Conservation (phyloP, 768 basidiomycete species). For the Harrya chromipes region DNA sequence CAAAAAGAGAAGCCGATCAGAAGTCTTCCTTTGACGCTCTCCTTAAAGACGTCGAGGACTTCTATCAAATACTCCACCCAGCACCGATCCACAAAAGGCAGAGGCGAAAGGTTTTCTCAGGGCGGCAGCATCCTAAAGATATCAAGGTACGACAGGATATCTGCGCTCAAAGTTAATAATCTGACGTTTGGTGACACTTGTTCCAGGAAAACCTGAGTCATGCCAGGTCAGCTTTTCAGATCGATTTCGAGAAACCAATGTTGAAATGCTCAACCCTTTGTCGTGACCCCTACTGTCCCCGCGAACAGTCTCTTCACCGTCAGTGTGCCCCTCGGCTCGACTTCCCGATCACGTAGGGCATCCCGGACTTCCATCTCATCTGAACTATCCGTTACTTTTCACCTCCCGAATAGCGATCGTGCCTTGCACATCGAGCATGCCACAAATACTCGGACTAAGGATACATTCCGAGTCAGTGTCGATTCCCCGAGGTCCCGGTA, state of each 20-base stretch:
- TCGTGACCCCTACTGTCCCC: slow-evolving; percentile 1
- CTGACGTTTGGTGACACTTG: neutral
- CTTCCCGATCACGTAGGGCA: slow-evolving; percentile 8
- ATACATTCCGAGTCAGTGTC: neutral
- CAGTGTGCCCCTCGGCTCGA: slow-evolving; percentile 4
- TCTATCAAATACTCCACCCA: neutral
- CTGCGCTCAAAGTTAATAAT: too few relatives aligned
- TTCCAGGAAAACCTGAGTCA: slow-evolving; percentile 10
- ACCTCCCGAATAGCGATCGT: slow-evolving; percentile 5
- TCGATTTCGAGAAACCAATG: neutral
- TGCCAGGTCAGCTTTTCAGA: neutral
- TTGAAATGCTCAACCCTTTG: neutral
- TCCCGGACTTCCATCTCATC: too few relatives aligned
- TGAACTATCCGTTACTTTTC: too few relatives aligned
- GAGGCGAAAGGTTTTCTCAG: neutral
- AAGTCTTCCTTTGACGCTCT: slow-evolving; percentile 10
- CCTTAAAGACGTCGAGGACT: slow-evolving; percentile 8
- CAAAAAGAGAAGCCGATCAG: slow-evolving; percentile 10
- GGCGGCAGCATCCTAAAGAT: neutral
- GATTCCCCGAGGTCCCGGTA: neutral
- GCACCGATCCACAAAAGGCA: neutral
- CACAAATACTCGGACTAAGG: neutral
- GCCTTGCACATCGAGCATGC: slow-evolving; percentile 4
- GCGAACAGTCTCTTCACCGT: neutral
- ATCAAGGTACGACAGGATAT: too few relatives aligned